Percentiles rank a stretch among this genome's conserved stretches.
These are phyloP conservation scores for Eimeria tenella DNA, from an alignment of 169 alveolate genomes.

Conservation along the genomic window DNA sequence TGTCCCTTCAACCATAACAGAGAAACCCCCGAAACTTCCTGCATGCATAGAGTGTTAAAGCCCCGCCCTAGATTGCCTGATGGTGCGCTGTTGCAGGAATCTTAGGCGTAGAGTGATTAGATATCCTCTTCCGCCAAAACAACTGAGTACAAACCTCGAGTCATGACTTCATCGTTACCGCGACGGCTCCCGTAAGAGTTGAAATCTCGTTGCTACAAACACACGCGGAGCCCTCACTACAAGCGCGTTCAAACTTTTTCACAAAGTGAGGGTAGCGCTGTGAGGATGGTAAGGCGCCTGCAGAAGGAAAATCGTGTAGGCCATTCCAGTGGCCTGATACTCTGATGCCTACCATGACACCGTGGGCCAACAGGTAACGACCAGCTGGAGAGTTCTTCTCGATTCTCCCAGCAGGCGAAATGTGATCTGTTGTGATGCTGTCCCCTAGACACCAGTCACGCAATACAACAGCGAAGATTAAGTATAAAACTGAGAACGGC, in stretches of 20 bases:
- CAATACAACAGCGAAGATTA: not conserved
- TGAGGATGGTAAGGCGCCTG: too few species aligned
- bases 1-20: slow-evolving; percentile 91
- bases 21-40: not conserved
- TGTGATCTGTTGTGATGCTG: slow-evolving; percentile 98
- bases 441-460: slow-evolving; percentile 89
- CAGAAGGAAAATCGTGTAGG: not conserved
- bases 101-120: too few species aligned
- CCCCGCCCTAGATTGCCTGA: too few species aligned
- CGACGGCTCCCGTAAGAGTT: slow-evolving; percentile 98
- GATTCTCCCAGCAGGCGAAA: slow-evolving; percentile 98
- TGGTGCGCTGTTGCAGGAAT: too few species aligned
- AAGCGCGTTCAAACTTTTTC: too few species aligned
- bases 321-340: not conserved
- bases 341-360: slow-evolving; percentile 85
- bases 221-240: not conserved
- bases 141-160: slow-evolving; percentile 70
- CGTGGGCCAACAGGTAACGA: slow-evolving; percentile 89
- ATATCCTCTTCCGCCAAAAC: too few species aligned
- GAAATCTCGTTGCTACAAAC: slow-evolving; percentile 88
- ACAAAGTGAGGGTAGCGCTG: too few species aligned
- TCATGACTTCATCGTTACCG: slow-evolving; percentile 98
- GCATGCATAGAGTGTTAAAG: too few species aligned
- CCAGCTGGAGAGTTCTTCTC: slow-evolving; percentile 96
- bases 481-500: not conserved